These are phyloP conservation scores for Ministeria vibrans DNA, from an alignment of 78 protist species.

Conservation along the genomic window DNA sequence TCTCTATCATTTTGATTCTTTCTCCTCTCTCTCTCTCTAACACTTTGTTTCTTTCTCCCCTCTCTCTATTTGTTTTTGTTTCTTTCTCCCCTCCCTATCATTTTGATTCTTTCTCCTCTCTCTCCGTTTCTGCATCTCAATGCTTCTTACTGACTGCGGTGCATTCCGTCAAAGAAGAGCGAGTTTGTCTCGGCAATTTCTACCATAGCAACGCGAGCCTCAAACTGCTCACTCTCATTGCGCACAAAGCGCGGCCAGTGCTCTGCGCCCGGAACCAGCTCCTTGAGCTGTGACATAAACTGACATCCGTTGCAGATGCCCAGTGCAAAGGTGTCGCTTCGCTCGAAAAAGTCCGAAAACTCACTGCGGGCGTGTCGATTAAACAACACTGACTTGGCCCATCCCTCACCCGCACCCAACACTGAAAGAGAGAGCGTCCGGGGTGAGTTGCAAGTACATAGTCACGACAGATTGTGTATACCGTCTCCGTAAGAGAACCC, in stretches of 20 bases:
- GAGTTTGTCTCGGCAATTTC: conserved; percentile 36
- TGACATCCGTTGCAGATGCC: conserved; percentile 96
- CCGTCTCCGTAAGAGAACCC: conserved; percentile 14
- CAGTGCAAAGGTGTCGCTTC: conserved; percentile 82
- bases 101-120: too few species aligned
- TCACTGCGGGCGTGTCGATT: conserved; percentile 21
- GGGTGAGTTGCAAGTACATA: neutral
- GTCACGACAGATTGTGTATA: neutral
- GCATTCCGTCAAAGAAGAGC: conserved; percentile 61
- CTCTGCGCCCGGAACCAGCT: conserved; percentile 53
- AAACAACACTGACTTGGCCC: conserved; percentile 65
- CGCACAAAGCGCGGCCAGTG: conserved; percentile 73
- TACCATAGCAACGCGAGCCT: conserved; percentile 58
- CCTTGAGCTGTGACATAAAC: conserved; percentile 36
- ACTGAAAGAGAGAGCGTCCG: conserved; percentile 33
- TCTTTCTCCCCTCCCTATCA: too few species aligned
- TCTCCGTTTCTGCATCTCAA: too few species aligned
- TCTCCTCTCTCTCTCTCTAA: too few species aligned
- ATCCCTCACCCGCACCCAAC: conserved; percentile 82
- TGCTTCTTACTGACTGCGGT: too few species aligned
- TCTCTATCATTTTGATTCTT: too few species aligned
- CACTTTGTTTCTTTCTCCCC: too few species aligned
- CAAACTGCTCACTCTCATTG: conserved; percentile 78
- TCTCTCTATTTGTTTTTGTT: too few species aligned
- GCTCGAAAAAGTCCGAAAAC: conserved; percentile 55